Conservation (phyloP, 2,329 filamentous ascomycete genomes). For the Furcasterigmium sp. region DNA sequence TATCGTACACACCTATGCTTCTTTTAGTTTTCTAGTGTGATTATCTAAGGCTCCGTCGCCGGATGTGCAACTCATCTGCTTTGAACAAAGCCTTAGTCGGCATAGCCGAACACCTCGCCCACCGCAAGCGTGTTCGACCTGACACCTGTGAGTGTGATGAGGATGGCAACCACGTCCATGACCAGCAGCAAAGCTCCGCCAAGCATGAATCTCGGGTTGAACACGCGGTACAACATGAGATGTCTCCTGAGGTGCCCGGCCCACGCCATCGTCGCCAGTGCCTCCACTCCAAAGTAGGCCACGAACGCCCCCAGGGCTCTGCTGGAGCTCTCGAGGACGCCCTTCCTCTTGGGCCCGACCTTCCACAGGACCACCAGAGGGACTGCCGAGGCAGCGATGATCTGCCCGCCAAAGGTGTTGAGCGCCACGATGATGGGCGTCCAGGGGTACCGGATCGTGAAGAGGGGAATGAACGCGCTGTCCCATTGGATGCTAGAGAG, state of each 20-base stretch:
- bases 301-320: slow-evolving; percentile 70
- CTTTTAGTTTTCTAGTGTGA: neutral
- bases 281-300: slow-evolving; percentile 76
- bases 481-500: slow-evolving; percentile 94
- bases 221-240: slow-evolving; percentile 94
- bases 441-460: slow-evolving; percentile 82
- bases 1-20: too few species aligned
- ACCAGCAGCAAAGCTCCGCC: slow-evolving; percentile 66
- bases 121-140: slow-evolving; percentile 74
- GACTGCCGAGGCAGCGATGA: slow-evolving; percentile 73
- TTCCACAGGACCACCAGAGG: slow-evolving; percentile 89
- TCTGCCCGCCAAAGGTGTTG: slow-evolving; percentile 87
- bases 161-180: slow-evolving; percentile 69
- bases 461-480: slow-evolving; percentile 83
- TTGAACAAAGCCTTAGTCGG: slow-evolving; percentile 28
- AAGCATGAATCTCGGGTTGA: slow-evolving; percentile 86
- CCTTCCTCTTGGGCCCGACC: slow-evolving; percentile 66
- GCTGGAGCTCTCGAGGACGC: slow-evolving; percentile 64
- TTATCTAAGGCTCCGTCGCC: neutral
- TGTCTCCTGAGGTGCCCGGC: slow-evolving; percentile 83
- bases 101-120: slow-evolving; percentile 84
- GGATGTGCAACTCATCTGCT: too few species aligned
- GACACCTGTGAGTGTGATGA: slow-evolving; percentile 68
- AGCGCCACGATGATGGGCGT: slow-evolving; percentile 73
- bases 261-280: slow-evolving; percentile 84